phyloP scores from a whole-genome alignment of 768 basidiomycete genomes.

The Guyanaporus albipodus region DNA sequence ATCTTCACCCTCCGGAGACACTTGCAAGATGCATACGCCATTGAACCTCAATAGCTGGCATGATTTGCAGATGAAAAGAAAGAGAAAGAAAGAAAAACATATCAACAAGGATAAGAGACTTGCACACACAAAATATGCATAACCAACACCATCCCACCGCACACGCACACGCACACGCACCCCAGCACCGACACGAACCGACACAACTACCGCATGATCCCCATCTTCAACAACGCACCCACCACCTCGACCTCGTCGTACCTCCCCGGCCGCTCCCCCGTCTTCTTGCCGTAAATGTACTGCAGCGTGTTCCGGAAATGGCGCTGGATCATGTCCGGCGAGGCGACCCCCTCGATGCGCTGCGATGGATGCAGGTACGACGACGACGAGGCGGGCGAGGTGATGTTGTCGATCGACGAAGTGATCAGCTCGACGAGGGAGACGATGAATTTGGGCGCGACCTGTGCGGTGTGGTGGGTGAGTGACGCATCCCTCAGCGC shows the following conservation, averaged over 20 bases:
- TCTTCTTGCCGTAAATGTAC: conserved; percentile 79
- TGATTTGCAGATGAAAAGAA: no score
- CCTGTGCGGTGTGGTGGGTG: conserved; percentile 38
- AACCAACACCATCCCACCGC: no score
- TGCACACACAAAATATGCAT: no score
- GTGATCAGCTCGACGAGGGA: conserved; percentile 95
- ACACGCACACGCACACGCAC: no score
- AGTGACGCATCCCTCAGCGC: background rate
- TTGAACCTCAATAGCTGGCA: no score
- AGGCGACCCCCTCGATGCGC: conserved; percentile 87
- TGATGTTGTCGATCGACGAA: conserved; percentile 87
- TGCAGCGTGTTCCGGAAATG: conserved; percentile 90
- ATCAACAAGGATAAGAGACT: no score
- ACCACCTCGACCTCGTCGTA: conserved; percentile 90
- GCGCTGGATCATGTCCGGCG: conserved; percentile 88
- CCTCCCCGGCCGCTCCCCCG: conserved; percentile 33
- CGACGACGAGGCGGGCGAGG: conserved; percentile 46
- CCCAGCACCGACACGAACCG: no score
- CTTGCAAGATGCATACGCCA: no score
- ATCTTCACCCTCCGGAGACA: no score
- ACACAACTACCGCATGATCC: no score
- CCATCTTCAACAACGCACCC: conserved; percentile 50
- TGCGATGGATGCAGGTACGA: conserved; percentile 82
- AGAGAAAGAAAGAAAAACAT: no score
- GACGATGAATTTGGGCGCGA: conserved; percentile 95